Percentiles rank a stretch among this genome's conserved stretches.
Conservation (phyloP, 768 basidiomycete genomes). For the Nidularia pulvinata region DNA sequence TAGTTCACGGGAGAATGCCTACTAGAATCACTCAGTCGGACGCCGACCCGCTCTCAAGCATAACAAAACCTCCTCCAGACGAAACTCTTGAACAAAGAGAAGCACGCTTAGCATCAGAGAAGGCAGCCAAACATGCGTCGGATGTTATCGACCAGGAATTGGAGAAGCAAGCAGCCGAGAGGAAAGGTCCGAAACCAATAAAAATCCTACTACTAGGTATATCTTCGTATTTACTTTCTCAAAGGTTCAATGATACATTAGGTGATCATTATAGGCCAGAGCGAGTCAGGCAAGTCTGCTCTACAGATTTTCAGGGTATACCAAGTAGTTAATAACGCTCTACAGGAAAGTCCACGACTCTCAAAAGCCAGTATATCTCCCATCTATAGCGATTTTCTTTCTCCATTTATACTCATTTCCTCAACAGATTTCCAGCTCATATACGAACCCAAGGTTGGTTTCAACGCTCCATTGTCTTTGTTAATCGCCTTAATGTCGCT, state of each 20-base stretch:
- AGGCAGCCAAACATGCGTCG: constrained; percentile 51
- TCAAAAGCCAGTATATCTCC: constrained; percentile 63
- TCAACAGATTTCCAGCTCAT: constrained; percentile 60
- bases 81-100: constrained; percentile 48
- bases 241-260: not conserved
- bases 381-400: not conserved
- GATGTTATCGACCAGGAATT: constrained; percentile 68
- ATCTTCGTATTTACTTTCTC: not conserved
- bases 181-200: constrained; percentile 44
- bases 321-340: constrained; percentile 3
- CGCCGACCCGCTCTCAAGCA: constrained; percentile 47
- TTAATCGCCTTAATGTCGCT: not conserved
- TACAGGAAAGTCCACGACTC: constrained; percentile 76
- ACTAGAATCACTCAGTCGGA: constrained; percentile 11
- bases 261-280: constrained; percentile 51
- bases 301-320: not conserved
- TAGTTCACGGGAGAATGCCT: too few species aligned
- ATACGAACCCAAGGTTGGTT: constrained; percentile 52
- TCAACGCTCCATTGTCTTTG: not conserved
- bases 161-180: constrained; percentile 45
- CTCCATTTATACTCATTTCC: not conserved
- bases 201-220: constrained; percentile 64
- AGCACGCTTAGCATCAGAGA: constrained; percentile 43
- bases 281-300: constrained; percentile 68
- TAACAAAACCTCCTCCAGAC: constrained; percentile 49